Evolutionary conservation across 208 protist species (phyloP).

Genomic region (Acanthamoeba rhysodes): DNA sequence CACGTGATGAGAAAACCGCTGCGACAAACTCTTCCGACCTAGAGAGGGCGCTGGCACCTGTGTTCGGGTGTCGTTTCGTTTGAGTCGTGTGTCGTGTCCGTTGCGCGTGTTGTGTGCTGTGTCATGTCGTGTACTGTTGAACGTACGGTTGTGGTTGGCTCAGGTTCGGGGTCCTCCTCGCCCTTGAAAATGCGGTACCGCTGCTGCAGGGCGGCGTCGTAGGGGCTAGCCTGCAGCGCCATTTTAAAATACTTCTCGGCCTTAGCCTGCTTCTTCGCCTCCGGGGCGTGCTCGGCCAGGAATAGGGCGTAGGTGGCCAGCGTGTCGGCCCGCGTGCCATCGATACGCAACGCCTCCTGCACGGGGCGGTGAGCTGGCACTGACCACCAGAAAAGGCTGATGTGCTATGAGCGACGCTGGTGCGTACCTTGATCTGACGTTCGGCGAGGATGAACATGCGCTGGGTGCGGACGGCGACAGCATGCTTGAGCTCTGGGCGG

Average conservation of each 20-base stretch:
- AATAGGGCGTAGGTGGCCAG: background rate
- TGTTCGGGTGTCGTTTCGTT: no score
- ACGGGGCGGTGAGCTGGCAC: background rate
- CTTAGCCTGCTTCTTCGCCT: background rate
- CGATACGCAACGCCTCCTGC: background rate
- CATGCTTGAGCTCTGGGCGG: background rate
- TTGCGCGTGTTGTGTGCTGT: no score
- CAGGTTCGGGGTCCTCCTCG: background rate
- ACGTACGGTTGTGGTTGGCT: no score
- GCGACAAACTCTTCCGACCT: background rate
- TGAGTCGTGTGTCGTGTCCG: no score
- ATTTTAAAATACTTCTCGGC: background rate
- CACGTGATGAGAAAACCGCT: background rate
- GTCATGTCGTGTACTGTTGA: no score
- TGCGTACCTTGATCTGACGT: background rate
- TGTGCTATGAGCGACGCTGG: no score
- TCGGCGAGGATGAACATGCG: background rate
- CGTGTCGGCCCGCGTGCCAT: background rate
- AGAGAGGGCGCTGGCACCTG: no score
- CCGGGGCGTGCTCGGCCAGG: background rate
- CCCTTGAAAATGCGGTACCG: background rate
- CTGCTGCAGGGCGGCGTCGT: background rate
- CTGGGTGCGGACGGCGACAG: background rate
- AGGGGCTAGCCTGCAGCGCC: background rate
- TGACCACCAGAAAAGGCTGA: background rate